Conservation (phyloP, 805 yeast species). For the Suhomyces tanzawaensis region DNA sequence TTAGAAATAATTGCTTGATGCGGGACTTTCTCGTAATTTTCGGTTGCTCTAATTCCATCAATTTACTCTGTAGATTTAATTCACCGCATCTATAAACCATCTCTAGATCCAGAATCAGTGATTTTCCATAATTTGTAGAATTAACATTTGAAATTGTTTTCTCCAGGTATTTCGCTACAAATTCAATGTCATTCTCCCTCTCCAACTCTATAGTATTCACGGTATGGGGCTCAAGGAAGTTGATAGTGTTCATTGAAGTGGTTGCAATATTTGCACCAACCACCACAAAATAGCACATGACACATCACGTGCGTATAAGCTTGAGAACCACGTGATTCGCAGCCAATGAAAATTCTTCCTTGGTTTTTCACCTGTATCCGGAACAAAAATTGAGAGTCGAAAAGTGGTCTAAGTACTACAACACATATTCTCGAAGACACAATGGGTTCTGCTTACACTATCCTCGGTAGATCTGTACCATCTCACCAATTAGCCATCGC, state of each 20-base stretch:
- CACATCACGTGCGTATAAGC: neutral
- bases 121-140: neutral
- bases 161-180: neutral
- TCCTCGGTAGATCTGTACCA: conserved; percentile 80
- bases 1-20: too few relatives aligned
- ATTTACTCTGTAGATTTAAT: too few relatives aligned
- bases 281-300: neutral
- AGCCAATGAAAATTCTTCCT: conserved; percentile 8
- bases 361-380: neutral
- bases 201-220: neutral
- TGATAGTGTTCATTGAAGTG: neutral
- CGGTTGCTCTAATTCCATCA: too few relatives aligned
- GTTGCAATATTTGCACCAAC: neutral
- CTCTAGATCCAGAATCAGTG: too few relatives aligned
- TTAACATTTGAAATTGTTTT: neutral
- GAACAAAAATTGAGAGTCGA: conserved; percentile 1
- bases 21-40: too few relatives aligned
- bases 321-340: neutral
- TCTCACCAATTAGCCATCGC: conserved; percentile 82
- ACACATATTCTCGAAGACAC: conserved; percentile 7
- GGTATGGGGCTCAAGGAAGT: neutral
- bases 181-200: neutral
- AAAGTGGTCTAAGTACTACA: neutral
- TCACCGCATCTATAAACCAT: too few relatives aligned
- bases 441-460: conserved; percentile 84